Base-by-base conservation (phyloP, 208 protist species). In the Acanthamoeba healyi region DNA sequence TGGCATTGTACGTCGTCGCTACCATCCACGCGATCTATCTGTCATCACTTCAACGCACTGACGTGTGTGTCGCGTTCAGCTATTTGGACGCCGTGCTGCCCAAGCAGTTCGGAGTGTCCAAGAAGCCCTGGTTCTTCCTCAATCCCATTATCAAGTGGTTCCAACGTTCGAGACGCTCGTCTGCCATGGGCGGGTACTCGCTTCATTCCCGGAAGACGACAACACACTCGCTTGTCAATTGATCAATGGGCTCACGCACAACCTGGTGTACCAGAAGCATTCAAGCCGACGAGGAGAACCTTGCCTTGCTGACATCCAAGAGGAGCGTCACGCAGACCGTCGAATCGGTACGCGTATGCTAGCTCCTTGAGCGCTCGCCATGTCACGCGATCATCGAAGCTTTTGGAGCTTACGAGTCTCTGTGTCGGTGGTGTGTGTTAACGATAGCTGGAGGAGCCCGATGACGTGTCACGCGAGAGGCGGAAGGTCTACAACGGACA, bases 61-160 rank as follows among this genome's bases (percentile, higher is more conserved):
- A n/a, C n/a, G n/a, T n/a, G n/a, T n/a, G n/a, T n/a, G n/a, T n/a
- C n/a, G n/a, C n/a, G n/a, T n/a, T 7, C n/a, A 92, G 87, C 29
- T 95, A 95, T 32, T 34, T 95, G 34, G 94, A 95, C 34, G 49
- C 94, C 36, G 94, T 95, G n/a, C 65, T 95, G 26, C 88, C 94
- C 49, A 90, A 84, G 38, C n/a, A 94, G 36, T 95, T 94, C 95
- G 94, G 91, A 7, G 70, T 94, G 26, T 81, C 91, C 7, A 94
- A 86, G 91, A 82, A 94, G 72, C 91, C 91, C 6, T 94, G 65
- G 91, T 94, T 87, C 46, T 94, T 94, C 91, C 91, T 94, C 15
- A 74, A 40, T 19, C 58, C 87, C 22, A 32, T 92, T 22, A 44
- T 67, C 58, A 92, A 92, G 87, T 17, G 36, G 0, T 92, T n/a